A percentile compares a stretch with the other conserved stretches of the same genome.
These are phyloP conservation scores for Parsonsia alboflavescens DNA, from an alignment of 257 asterid species.

Conservation along the genomic window DNA sequence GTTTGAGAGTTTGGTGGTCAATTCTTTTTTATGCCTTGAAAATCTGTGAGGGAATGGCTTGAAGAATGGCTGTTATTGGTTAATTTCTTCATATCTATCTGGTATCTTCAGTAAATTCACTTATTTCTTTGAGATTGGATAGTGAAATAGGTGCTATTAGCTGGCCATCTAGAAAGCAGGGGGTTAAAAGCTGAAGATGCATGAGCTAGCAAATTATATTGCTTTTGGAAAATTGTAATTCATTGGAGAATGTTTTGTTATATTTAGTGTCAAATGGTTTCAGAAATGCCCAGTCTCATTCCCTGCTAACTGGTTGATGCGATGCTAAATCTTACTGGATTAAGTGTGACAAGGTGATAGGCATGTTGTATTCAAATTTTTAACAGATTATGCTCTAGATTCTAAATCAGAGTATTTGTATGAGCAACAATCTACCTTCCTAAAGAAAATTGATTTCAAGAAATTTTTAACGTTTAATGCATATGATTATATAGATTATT, in stretches of 20 bases:
- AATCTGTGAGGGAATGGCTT: neutral
- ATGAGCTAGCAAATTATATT: neutral
- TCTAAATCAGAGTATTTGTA: neutral
- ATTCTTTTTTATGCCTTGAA: neutral
- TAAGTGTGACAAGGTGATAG: neutral
- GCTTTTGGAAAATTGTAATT: neutral
- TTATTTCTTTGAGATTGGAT: neutral
- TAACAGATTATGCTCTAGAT: neutral
- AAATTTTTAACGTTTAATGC: neutral
- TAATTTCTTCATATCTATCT: neutral
- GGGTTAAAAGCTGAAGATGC: neutral
- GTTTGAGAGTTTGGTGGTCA: neutral
- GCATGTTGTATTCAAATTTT: neutral
- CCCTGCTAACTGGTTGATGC: neutral
- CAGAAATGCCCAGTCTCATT: neutral
- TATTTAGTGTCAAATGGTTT: neutral
- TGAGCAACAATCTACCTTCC: neutral
- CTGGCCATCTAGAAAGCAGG: neutral
- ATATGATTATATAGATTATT: neutral
- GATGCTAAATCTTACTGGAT: neutral
- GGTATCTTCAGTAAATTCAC: neutral
- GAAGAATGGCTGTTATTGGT: neutral
- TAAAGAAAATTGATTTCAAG: neutral
- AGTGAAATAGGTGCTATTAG: neutral
- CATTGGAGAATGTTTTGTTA: neutral